Percentiles rank a stretch among this genome's conserved stretches.
Conservation (phyloP, 371 early-diverging fungal species). For the Mortierella sp. region DNA sequence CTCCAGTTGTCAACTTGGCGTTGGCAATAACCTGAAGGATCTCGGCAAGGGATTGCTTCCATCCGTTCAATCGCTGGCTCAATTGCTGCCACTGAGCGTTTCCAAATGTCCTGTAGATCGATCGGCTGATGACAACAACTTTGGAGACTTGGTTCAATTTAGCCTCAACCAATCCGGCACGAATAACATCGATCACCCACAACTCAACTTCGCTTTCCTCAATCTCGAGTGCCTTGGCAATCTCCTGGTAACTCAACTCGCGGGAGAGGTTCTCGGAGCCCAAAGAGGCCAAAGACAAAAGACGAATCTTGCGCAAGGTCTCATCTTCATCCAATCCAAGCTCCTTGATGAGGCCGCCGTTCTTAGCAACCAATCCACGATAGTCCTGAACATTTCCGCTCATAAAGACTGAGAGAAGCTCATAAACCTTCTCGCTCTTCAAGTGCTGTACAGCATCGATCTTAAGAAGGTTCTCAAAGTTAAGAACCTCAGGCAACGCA, state of each 20-base stretch:
- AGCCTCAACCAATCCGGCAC: constrained; percentile 93
- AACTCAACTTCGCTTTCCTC: constrained; percentile 88
- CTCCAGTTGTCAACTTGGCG: constrained; percentile 71
- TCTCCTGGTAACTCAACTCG: constrained; percentile 78
- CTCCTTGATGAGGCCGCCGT: constrained; percentile 65
- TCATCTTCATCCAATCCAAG: constrained; percentile 68
- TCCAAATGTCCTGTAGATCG: constrained; percentile 89
- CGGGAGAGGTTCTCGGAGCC: constrained; percentile 80
- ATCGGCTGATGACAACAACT: constrained; percentile 78
- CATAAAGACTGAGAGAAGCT: constrained; percentile 83
- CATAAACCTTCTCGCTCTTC: constrained; percentile 68
- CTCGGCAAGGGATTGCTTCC: constrained; percentile 85
- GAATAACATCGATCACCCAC: constrained; percentile 94
- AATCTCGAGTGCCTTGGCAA: constrained; percentile 83
- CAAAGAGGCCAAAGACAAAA: constrained; percentile 86
- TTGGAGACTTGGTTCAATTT: constrained; percentile 92
- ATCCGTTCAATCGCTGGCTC: constrained; percentile 75
- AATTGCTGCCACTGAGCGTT: constrained; percentile 86
- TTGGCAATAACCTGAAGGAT: constrained; percentile 86
- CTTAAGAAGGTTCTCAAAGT: constrained; percentile 82
- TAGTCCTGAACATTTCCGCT: constrained; percentile 78
- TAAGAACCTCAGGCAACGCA: constrained; percentile 78
- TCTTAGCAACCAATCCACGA: constrained; percentile 67
- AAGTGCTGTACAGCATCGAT: constrained; percentile 70
- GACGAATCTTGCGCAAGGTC: constrained; percentile 84